phyloP scores from a whole-genome alignment of 2,329 filamentous ascomycete species.

The Sporothrix brunneoviolacea region DNA sequence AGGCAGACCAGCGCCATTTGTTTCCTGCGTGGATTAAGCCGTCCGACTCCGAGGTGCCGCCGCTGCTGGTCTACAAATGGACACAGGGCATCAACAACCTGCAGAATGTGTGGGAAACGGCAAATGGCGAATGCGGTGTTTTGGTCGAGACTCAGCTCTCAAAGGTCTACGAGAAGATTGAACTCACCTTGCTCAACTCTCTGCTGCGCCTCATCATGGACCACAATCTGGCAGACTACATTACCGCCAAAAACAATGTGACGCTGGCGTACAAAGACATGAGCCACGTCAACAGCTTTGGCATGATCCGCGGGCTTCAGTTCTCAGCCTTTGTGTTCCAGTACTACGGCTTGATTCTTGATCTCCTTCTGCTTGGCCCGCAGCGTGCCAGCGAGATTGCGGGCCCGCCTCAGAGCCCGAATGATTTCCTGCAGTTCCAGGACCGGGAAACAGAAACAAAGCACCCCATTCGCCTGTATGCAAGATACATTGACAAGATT shows the following conservation, averaged over 20 bases:
- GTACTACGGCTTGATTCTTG: conserved; percentile 93
- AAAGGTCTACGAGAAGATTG: conserved; percentile 99
- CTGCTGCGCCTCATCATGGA: conserved; percentile 96
- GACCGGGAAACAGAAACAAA: conserved; percentile 86
- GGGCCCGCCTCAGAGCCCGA: conserved; percentile 84
- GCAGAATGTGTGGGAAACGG: conserved; percentile 87
- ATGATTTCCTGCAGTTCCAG: conserved; percentile 96
- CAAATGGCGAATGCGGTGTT: conserved; percentile 94
- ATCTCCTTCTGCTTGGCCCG: conserved; percentile 82
- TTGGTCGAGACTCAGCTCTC: conserved; percentile 97
- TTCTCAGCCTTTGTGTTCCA: conserved; percentile 99
- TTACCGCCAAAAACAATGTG: conserved; percentile 98
- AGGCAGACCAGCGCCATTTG: conserved; percentile 91
- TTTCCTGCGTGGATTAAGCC: conserved; percentile 99
- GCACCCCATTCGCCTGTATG: conserved; percentile 96
- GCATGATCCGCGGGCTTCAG: conserved; percentile 94
- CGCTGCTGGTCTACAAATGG: conserved; percentile 95
- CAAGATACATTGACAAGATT: conserved; percentile 94
- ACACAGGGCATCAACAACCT: conserved; percentile 98
- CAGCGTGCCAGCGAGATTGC: conserved; percentile 98
- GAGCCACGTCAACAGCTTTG: conserved; percentile 99
- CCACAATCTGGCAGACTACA: conserved; percentile 97
- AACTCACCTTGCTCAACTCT: conserved; percentile 89
- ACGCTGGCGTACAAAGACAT: conserved; percentile 99
- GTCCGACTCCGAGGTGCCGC: conserved; percentile 94